A percentile compares a stretch with the other conserved stretches of the same genome.
phyloP scores from a whole-genome alignment of 768 basidiomycete genomes.

The Naematelia aurantialba region DNA sequence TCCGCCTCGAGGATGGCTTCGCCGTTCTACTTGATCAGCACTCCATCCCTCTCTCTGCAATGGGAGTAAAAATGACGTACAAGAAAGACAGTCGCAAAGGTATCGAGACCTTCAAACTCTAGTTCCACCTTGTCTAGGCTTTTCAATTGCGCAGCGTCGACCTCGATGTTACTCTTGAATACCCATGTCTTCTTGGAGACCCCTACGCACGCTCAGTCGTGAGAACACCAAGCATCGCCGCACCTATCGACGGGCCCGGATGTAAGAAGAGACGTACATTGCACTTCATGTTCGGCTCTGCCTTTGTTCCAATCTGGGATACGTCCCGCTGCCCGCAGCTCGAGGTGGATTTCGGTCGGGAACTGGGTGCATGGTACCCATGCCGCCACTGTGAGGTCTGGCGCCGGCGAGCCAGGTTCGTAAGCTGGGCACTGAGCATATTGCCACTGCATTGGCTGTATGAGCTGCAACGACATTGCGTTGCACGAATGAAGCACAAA shows the following conservation, averaged over 20 bases:
- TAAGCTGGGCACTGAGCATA: neutral
- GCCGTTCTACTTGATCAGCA: slow-evolving; percentile 59
- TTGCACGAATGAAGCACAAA: neutral
- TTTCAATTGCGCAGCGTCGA: slow-evolving; percentile 50
- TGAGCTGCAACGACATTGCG: neutral
- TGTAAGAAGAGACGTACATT: slow-evolving; percentile 59
- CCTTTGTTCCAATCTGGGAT: slow-evolving; percentile 72
- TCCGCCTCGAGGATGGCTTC: slow-evolving; percentile 61
- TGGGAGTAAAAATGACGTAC: slow-evolving; percentile 56
- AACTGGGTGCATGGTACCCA: slow-evolving; percentile 42
- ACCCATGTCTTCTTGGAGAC: slow-evolving; percentile 11
- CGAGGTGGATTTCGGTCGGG: slow-evolving; percentile 82
- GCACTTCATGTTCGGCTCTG: slow-evolving; percentile 79
- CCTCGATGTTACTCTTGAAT: slow-evolving; percentile 3
- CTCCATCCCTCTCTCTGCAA: neutral
- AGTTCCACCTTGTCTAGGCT: slow-evolving; percentile 60
- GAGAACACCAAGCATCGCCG: neutral
- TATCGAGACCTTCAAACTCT: slow-evolving; percentile 84
- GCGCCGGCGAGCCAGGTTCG: neutral
- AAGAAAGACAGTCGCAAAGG: slow-evolving; percentile 66
- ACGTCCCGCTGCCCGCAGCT: slow-evolving; percentile 64
- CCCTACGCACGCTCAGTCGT: slow-evolving; percentile 1
- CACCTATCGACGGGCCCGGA: neutral
- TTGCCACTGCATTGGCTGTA: neutral
- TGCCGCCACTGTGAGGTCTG: neutral